A percentile compares a stretch with the other conserved stretches of the same genome.
These are phyloP conservation scores for Aphanoascus verrucosus DNA, from an alignment of 2,329 filamentous ascomycete genomes.

Conservation along the genomic window DNA sequence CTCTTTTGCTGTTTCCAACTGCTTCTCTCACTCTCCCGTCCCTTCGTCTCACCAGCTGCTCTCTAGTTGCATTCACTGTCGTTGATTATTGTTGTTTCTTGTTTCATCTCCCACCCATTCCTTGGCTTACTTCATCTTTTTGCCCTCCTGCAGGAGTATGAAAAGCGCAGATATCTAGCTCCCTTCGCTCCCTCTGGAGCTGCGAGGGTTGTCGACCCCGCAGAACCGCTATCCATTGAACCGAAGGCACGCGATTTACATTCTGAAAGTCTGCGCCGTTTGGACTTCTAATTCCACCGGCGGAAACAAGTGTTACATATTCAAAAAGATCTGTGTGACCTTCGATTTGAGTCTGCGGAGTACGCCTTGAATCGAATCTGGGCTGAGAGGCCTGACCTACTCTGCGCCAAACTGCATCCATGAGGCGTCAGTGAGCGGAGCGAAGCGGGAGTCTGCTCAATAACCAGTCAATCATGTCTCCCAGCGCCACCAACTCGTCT, in stretches of 20 bases:
- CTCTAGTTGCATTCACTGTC: background rate
- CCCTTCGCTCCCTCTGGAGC: conserved; percentile 23
- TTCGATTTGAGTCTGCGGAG: background rate
- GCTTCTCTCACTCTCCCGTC: background rate
- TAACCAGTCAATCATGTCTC: conserved; percentile 36
- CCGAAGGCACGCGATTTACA: background rate
- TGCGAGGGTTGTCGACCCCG: conserved; percentile 21
- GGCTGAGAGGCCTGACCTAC: conserved; percentile 7
- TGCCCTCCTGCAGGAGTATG: conserved; percentile 17
- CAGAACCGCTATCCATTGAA: conserved; percentile 21
- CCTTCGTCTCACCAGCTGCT: background rate
- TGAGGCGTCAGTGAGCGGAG: conserved; percentile 34
- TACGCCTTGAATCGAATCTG: background rate
- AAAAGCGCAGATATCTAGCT: conserved; percentile 20
- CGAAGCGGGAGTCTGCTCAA: conserved; percentile 30
- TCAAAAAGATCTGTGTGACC: background rate
- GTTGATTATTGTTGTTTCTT: background rate
- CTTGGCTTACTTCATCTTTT: conserved; percentile 11
- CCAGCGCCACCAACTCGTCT: conserved; percentile 34
- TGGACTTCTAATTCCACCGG: background rate
- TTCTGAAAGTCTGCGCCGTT: background rate
- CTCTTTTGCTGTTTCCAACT: background rate
- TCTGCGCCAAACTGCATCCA: conserved; percentile 27
- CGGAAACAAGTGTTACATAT: background rate
- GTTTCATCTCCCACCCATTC: conserved; percentile 2